Evolutionary conservation across 2,329 filamentous ascomycete species (phyloP).

Genomic region (Pseudogymnoascus sp.): DNA sequence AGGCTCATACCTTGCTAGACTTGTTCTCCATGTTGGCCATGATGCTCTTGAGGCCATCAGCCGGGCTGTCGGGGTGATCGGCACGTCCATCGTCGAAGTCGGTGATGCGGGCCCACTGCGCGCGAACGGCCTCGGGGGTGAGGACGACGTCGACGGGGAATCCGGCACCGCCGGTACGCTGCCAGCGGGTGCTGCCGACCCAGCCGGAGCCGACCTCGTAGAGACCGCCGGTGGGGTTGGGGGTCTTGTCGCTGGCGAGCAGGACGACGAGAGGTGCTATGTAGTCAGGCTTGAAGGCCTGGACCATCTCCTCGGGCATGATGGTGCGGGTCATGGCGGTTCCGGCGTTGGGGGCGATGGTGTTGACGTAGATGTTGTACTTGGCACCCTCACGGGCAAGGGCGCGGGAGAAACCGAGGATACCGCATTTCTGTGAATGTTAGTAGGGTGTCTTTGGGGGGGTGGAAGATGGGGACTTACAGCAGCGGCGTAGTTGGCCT

Average conservation of each 20-base stretch:
- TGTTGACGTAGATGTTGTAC: conserved; percentile 98
- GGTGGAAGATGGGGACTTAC: conserved; percentile 41
- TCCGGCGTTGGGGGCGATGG: conserved; percentile 93
- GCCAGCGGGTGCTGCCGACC: conserved; percentile 88
- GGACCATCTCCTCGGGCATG: conserved; percentile 93
- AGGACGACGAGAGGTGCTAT: conserved; percentile 87
- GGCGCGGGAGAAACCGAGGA: conserved; percentile 88
- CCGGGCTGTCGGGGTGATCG: conserved; percentile 73
- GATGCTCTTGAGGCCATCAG: conserved; percentile 69
- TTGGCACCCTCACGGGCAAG: conserved; percentile 88
- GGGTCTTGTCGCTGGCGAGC: conserved; percentile 76
- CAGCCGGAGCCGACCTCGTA: conserved; percentile 95
- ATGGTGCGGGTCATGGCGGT: conserved; percentile 91
- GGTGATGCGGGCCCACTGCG: conserved; percentile 68
- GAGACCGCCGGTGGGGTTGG: conserved; percentile 74
- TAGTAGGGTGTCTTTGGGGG: conserved; percentile 20
- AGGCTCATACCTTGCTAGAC: conserved; percentile 49
- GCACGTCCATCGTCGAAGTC: conserved; percentile 82
- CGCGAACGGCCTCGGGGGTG: conserved; percentile 73
- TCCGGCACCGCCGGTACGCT: conserved; percentile 77
- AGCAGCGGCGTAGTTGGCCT: conserved; percentile 92
- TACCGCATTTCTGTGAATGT: conserved; percentile 68
- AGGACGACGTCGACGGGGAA: conserved; percentile 82
- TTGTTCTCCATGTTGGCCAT: conserved; percentile 79
- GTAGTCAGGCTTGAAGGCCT: conserved; percentile 98